Evolutionary conservation across 1,284 basidiomycete genomes (phyloP).

Genomic region (Phellinidium pouzarii): DNA sequence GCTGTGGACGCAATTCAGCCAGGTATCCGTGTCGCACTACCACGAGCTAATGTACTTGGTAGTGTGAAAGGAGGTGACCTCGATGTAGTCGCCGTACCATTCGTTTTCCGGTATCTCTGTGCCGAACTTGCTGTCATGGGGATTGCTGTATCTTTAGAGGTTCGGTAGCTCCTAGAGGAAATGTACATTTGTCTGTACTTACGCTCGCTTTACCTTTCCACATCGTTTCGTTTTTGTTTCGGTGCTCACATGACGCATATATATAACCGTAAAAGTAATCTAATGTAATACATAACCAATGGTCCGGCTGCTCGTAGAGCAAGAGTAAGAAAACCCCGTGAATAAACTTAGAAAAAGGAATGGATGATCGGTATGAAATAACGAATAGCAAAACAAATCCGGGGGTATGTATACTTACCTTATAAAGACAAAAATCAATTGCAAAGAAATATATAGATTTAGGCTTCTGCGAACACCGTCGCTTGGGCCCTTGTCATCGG

Average conservation of each 20-base stretch:
- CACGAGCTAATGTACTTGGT: constrained; percentile 58
- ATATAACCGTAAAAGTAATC: constrained; percentile 2
- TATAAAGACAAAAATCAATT: constrained; percentile 16
- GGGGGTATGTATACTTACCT: constrained; percentile 5
- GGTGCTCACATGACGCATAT: neutral
- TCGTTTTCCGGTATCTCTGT: constrained; percentile 88
- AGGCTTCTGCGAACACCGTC: constrained; percentile 15
- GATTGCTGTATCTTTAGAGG: constrained; percentile 72
- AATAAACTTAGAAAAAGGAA: neutral
- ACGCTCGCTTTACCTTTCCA: neutral
- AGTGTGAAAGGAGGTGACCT: constrained; percentile 63
- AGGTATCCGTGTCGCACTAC: constrained; percentile 57
- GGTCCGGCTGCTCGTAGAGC: neutral
- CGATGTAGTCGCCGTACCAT: constrained; percentile 93
- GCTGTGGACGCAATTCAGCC: constrained; percentile 30
- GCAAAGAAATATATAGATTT: constrained; percentile 8
- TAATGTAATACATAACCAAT: constrained; percentile 1
- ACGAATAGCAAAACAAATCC: neutral
- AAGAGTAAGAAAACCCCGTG: neutral
- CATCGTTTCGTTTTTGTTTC: neutral
- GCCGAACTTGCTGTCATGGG: constrained; percentile 83
- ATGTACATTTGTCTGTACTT: neutral
- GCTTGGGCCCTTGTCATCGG: constrained; percentile 1
- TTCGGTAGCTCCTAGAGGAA: constrained; percentile 29
- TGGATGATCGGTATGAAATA: neutral